Evolutionary conservation across 2,329 filamentous ascomycete genomes (phyloP), one percentile per base, ranked within the genome.

Genomic region (Colletotrichum graminicola): DNA sequence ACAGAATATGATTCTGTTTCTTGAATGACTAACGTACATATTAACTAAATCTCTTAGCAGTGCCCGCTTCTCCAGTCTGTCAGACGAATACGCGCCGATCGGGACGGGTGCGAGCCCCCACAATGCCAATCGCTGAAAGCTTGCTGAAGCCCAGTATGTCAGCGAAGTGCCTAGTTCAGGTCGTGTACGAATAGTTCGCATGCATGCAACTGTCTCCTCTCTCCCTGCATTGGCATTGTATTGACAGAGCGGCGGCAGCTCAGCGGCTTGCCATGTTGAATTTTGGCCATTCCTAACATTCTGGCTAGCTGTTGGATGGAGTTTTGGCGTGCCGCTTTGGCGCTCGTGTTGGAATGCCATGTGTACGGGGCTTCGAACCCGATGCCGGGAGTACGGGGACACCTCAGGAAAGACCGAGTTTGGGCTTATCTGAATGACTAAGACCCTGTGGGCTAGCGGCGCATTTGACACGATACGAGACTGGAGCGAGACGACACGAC

Each of bases 111-210:
- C 5, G 4, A 51, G 52, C 39, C 21, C 14, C 60, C 60, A 36
- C 45, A 23, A 36, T 36, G 59, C n/a, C 67, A 71, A 71, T 52
- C 36, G 51, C 23, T 63, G 43, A 36, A 71, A 57, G 59, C 67
- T 67, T 67, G 67, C 47, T 60, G 56, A 29, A 5, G n/a, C 51
- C 67, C 63, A 36, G 41, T 45, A 36, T 39, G 21, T 21, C 5
- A 6, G 32, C 5, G 6, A 11, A 36, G 29, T 41, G 39, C 16
- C 39, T 41, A 18, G 39, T 16, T 41, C 10, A 16, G 39, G 14
- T 41, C 12, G 39, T 41, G 14, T 41, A 6, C 39, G 14, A 41
- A 41, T 18, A 41, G 12, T 16, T 10, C 5, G 34, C 34, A 34
- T 34, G 34, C 41, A 43, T 21, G 41, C 16, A 1, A 16, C 5